phyloP scores from a whole-genome alignment of 805 yeast genomes.

The Nadsonia fulvescens region DNA sequence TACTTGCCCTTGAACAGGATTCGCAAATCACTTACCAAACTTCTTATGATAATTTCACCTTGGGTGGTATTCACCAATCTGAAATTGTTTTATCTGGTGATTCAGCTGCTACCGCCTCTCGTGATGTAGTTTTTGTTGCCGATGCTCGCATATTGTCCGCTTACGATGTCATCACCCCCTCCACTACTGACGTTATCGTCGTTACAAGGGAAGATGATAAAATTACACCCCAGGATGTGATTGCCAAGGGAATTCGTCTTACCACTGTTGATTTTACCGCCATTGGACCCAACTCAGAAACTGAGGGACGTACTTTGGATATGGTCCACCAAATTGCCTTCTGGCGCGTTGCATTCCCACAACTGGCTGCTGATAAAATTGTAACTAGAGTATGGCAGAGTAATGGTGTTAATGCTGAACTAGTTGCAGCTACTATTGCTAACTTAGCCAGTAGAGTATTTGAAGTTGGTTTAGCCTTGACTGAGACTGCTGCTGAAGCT shows the following conservation, averaged over 20 bases:
- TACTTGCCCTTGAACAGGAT: conserved; percentile 39
- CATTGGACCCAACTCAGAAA: conserved; percentile 49
- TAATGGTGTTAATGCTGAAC: conserved; percentile 67
- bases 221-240: conserved; percentile 29
- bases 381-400: conserved; percentile 67
- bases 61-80: conserved; percentile 62
- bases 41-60: conserved; percentile 50
- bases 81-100: conserved; percentile 32
- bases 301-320: conserved; percentile 56
- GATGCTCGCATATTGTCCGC: conserved; percentile 33
- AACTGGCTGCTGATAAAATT: conserved; percentile 36
- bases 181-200: conserved; percentile 37
- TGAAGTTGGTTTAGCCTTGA: conserved; percentile 11
- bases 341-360: conserved; percentile 56
- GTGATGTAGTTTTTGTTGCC: conserved; percentile 50
- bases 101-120: conserved; percentile 17
- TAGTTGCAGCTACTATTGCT: conserved; percentile 37
- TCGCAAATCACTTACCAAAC: conserved; percentile 38
- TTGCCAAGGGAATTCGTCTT: conserved; percentile 34
- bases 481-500: conserved; percentile 21
- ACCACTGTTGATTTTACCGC: conserved; percentile 42
- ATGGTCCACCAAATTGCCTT: conserved; percentile 67
- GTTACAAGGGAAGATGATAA: conserved; percentile 37
- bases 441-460: conserved; percentile 20
- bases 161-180: conserved; percentile 45